These are phyloP conservation scores for Fusarium sacchari DNA, from an alignment of 2,329 filamentous ascomycete species.

Conservation along the genomic window DNA sequence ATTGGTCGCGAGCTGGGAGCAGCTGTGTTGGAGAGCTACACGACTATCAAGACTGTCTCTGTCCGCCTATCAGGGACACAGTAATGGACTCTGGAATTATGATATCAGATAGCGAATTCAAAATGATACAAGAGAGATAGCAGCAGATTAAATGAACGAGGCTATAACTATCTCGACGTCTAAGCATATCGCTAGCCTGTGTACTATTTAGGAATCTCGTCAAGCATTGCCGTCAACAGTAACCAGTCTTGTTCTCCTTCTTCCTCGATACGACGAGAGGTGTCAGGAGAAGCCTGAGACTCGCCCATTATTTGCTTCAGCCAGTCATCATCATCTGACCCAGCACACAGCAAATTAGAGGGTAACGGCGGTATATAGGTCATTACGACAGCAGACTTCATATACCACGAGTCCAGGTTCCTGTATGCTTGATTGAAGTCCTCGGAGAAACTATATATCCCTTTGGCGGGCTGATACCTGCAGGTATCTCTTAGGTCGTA, in stretches of 20 bases:
- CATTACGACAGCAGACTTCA: background rate
- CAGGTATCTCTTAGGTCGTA: background rate
- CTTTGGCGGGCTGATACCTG: background rate
- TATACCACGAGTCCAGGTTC: background rate
- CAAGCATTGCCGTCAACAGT: background rate
- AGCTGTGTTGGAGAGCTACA: background rate
- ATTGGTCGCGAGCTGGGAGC: background rate
- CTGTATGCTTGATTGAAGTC: background rate
- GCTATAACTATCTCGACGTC: too few species aligned
- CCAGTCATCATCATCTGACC: background rate
- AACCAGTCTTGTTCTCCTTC: background rate
- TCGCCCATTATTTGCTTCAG: rapidly evolving
- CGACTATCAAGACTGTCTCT: background rate
- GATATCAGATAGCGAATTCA: rapidly evolving
- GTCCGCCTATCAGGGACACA: background rate
- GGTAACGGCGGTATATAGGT: background rate
- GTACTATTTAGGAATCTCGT: background rate
- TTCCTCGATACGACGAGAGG: rapidly evolving
- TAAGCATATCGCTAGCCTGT: too few species aligned
- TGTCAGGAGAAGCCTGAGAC: background rate
- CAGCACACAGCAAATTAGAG: rapidly evolving
- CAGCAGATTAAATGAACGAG: too few species aligned
- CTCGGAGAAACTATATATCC: background rate
- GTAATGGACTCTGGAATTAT: rapidly evolving
- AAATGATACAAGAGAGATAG: too few species aligned